phyloP scores from a whole-genome alignment of 768 basidiomycete genomes.

The Asterophora parasitica region DNA sequence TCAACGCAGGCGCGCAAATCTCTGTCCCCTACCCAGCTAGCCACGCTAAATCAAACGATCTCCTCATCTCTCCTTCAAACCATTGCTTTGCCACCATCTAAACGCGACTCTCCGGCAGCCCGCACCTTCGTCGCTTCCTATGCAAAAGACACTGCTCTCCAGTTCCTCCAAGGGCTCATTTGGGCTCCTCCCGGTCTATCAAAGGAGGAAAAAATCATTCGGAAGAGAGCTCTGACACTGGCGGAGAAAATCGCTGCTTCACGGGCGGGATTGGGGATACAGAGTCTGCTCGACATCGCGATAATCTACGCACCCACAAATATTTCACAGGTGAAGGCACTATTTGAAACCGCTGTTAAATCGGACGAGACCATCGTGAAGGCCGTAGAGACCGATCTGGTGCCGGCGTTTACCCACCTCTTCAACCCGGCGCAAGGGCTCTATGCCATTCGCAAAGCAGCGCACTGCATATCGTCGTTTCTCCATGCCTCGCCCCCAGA shows the following conservation, averaged over 20 bases:
- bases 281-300: slow-evolving; percentile 58
- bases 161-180: slow-evolving; percentile 50
- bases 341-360: slow-evolving; percentile 38
- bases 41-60: slow-evolving; percentile 43
- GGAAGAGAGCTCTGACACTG: slow-evolving; percentile 45
- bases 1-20: slow-evolving; percentile 42
- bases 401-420: slow-evolving; percentile 55
- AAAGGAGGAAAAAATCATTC: slow-evolving; percentile 41
- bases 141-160: slow-evolving; percentile 49
- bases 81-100: slow-evolving; percentile 42
- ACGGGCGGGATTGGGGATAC: slow-evolving; percentile 38
- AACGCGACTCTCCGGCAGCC: slow-evolving; percentile 41
- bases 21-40: slow-evolving; percentile 48
- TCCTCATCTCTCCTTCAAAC: slow-evolving; percentile 41
- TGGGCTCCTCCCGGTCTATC: slow-evolving; percentile 40
- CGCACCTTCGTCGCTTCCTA: slow-evolving; percentile 53
- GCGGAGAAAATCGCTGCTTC: slow-evolving; percentile 47
- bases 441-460: slow-evolving; percentile 60
- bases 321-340: slow-evolving; percentile 36
- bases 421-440: slow-evolving; percentile 45
- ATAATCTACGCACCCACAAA: slow-evolving; percentile 49
- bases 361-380: slow-evolving; percentile 28
- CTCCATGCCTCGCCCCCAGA: slow-evolving; percentile 46
- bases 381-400: slow-evolving; percentile 38
- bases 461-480: slow-evolving; percentile 51